These are phyloP conservation scores for Boeremia exigua DNA, from an alignment of 2,329 filamentous ascomycete genomes.

Conservation along the genomic window DNA sequence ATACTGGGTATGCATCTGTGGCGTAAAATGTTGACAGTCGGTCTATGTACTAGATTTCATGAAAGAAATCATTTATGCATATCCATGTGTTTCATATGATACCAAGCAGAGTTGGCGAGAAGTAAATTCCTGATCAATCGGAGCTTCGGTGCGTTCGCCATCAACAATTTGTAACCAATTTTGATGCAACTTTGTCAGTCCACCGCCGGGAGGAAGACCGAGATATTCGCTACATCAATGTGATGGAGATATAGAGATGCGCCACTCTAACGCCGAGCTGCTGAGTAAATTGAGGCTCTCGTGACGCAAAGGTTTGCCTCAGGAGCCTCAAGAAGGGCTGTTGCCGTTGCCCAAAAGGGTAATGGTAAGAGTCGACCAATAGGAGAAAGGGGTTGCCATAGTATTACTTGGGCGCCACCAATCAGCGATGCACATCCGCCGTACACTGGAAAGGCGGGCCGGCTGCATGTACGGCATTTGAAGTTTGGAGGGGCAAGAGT, in stretches of 20 bases:
- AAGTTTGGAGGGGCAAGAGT: constrained; percentile 15
- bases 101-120: too few relatives aligned
- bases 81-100: not conserved
- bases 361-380: constrained; percentile 11
- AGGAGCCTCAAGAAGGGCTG: not conserved
- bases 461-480: not conserved
- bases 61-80: not conserved
- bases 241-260: not conserved
- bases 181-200: too few relatives aligned
- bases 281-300: constrained; percentile 5
- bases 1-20: not conserved
- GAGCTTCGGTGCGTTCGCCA: too few relatives aligned
- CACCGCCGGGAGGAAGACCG: not conserved
- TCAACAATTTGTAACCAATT: not conserved
- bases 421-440: not conserved
- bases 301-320: not conserved
- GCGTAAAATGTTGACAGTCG: not conserved
- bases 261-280: constrained; percentile 1
- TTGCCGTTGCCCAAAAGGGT: not conserved
- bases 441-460: not conserved
- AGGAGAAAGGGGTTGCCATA: not conserved
- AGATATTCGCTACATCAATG: not conserved
- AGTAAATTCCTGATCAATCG: too few relatives aligned
- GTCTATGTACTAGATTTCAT: not conserved
- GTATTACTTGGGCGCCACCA: not conserved